Conservation (phyloP, 192 early-diverging fungal genomes). For the Geranomyces michiganensis region DNA sequence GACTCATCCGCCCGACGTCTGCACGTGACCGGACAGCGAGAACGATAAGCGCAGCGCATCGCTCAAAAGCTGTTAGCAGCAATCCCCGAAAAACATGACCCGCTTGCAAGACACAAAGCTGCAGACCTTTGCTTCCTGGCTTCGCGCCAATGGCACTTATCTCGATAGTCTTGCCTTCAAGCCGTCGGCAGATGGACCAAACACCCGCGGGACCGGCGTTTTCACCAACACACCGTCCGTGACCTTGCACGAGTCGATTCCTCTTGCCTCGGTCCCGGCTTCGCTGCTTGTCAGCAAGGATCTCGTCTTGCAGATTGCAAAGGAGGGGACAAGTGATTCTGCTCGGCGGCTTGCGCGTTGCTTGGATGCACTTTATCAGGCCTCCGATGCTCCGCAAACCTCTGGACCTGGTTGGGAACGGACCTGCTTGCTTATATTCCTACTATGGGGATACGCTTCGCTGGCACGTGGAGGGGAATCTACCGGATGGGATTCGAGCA, state of each 20-base stretch:
- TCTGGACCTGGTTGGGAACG: constrained; percentile 18
- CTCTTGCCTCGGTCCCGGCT: constrained; percentile 25
- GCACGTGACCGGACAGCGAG: too few relatives aligned
- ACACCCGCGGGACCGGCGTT: constrained; percentile 18
- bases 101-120: neutral
- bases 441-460: constrained; percentile 16
- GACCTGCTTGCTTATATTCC: constrained; percentile 22
- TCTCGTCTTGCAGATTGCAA: constrained; percentile 14
- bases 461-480: neutral
- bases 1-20: too few relatives aligned
- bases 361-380: neutral
- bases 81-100: too few relatives aligned
- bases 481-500: neutral
- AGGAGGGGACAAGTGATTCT: neutral
- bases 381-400: neutral
- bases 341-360: constrained; percentile 8
- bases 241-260: neutral
- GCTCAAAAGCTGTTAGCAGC: too few relatives aligned
- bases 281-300: constrained; percentile 18
- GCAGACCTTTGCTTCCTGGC: constrained; percentile 9
- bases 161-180: constrained; percentile 6
- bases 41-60: too few relatives aligned
- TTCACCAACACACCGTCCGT: constrained; percentile 7
- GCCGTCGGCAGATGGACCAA: neutral
- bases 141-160: neutral